These are phyloP conservation scores for Parietichytrium sp. DNA, from an alignment of 108 stramenopile species.

Conservation along the genomic window DNA sequence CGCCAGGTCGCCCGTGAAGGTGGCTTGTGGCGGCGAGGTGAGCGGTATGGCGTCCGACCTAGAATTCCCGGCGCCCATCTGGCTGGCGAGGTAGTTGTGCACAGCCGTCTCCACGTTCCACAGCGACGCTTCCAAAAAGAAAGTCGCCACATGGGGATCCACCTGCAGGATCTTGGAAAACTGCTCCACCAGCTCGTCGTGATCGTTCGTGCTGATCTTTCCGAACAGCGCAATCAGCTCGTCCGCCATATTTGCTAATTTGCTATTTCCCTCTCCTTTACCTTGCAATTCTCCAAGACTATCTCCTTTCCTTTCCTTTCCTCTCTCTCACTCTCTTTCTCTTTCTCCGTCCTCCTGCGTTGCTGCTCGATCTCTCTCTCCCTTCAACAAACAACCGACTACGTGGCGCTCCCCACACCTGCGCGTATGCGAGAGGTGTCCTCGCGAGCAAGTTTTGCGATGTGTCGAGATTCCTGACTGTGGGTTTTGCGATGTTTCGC, in stretches of 20 bases:
- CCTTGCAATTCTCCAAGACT: no score
- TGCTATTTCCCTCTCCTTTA: no score
- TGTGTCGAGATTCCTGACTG: no score
- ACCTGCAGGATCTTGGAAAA: constrained; percentile 27
- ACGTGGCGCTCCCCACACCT: no score
- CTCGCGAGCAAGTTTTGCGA: no score
- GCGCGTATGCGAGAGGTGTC: no score
- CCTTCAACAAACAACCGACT: no score
- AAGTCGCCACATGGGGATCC: constrained; percentile 25
- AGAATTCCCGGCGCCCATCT: neutral
- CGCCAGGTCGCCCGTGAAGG: neutral
- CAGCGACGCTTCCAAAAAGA: constrained; percentile 32
- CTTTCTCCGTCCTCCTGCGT: no score
- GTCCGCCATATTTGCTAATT: neutral
- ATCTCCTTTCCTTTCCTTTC: no score
- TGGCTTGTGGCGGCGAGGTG: neutral
- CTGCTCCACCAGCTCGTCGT: constrained; percentile 20
- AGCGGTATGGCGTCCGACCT: neutral
- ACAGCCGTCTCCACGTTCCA: constrained; percentile 39
- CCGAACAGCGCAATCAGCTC: constrained; percentile 26
- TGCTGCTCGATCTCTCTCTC: no score
- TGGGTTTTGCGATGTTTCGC: no score
- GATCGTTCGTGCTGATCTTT: constrained; percentile 33
- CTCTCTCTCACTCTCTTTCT: no score
- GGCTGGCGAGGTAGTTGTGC: constrained; percentile 21